A percentile compares a stretch with the other conserved stretches of the same genome.
These are phyloP conservation scores for barrel medic (Medicago truncatula) DNA, from an alignment of 306 rosid genomes.

Conservation along the genomic window MtrunA17r5.0-ANR NC_053045.1:27732501-27733000, in stretches of 20 bases:
- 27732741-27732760: too few species aligned
- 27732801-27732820: too few species aligned
- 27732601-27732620: conserved; percentile 71
- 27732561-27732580: conserved; percentile 70
- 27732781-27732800: too few species aligned
- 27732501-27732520: conserved; percentile 33
- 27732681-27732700: not conserved
- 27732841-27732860: too few species aligned
- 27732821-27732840: too few species aligned
- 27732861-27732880: conserved; percentile 76
- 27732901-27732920: conserved; percentile 58
- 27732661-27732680: conserved; percentile 56
- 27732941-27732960: conserved; percentile 38
- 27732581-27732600: conserved; percentile 76
- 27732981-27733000: conserved; percentile 81
- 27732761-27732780: too few species aligned
- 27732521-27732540: conserved; percentile 66
- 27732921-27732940: conserved; percentile 43
- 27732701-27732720: too few species aligned
- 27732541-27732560: conserved; percentile 51
- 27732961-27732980: conserved; percentile 52
- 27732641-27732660: conserved; percentile 58
- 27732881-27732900: conserved; percentile 54
- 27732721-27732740: too few species aligned
- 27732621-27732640: conserved; percentile 75